A percentile compares a stretch with the other conserved stretches of the same genome.
These are phyloP conservation scores for Suillus spraguei DNA, from an alignment of 768 basidiomycete species.

Conservation along the genomic window DNA sequence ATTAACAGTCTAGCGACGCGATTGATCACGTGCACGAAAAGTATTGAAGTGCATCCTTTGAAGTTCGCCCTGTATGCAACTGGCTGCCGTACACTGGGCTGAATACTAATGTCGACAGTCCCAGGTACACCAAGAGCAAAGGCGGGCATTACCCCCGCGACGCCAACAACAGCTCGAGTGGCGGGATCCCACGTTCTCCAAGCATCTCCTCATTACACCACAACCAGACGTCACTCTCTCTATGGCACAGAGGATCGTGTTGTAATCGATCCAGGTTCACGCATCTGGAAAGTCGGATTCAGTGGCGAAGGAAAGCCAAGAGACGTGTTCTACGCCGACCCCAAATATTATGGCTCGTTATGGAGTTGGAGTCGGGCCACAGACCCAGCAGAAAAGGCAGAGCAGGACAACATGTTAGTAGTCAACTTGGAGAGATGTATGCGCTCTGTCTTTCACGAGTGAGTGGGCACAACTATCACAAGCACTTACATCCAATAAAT, in stretches of 20 bases:
- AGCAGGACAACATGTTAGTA: slow-evolving; percentile 75
- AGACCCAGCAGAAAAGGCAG: slow-evolving; percentile 59
- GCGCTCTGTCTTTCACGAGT: slow-evolving; percentile 86
- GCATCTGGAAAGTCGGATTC: slow-evolving; percentile 97
- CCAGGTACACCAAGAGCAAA: slow-evolving; percentile 36
- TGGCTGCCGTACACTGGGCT: background rate
- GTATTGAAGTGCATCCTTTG: background rate
- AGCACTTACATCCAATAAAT: slow-evolving; percentile 18
- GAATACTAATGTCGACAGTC: slow-evolving; percentile 33
- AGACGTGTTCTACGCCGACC: slow-evolving; percentile 74
- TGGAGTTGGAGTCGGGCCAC: slow-evolving; percentile 64
- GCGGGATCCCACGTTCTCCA: slow-evolving; percentile 52
- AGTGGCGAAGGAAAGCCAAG: slow-evolving; percentile 93
- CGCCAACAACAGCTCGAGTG: slow-evolving; percentile 60
- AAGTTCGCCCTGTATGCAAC: background rate
- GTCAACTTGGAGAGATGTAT: slow-evolving; percentile 68
- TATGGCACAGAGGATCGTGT: slow-evolving; percentile 97
- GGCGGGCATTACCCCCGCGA: slow-evolving; percentile 35
- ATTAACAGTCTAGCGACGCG: background rate
- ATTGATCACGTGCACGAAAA: background rate
- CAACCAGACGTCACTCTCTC: slow-evolving; percentile 86
- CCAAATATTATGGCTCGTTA: slow-evolving; percentile 44
- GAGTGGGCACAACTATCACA: slow-evolving; percentile 32
- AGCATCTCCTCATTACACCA: slow-evolving; percentile 81
- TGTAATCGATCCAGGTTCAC: slow-evolving; percentile 92